phyloP scores from a whole-genome alignment of 2,329 filamentous ascomycete species.

The Colletotrichum tropicale region DNA sequence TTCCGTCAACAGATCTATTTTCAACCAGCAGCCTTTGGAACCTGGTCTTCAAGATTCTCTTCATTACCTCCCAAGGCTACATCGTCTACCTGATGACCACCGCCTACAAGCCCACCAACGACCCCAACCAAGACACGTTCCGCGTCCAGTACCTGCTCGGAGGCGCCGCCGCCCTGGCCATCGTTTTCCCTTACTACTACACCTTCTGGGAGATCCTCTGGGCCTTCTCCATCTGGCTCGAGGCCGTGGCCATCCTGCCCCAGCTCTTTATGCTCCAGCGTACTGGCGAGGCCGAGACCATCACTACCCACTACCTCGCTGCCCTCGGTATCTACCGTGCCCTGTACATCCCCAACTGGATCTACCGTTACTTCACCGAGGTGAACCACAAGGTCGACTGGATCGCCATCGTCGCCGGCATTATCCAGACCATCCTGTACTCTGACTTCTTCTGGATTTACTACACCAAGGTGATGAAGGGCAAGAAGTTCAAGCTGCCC shows the following conservation, averaged over 20 bases:
- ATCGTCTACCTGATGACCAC: slow-evolving; percentile 98
- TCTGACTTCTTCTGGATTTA: slow-evolving; percentile 99
- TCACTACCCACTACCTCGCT: slow-evolving; percentile 97
- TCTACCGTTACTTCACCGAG: slow-evolving; percentile 86
- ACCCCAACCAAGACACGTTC: slow-evolving; percentile 97
- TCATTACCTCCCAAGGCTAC: slow-evolving; percentile 89
- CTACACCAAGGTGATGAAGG: slow-evolving; percentile 93
- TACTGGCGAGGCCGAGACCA: slow-evolving; percentile 98
- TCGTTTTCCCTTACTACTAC: slow-evolving; percentile 88
- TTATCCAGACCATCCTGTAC: slow-evolving; percentile 94
- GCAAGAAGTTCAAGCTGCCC: slow-evolving; percentile 85
- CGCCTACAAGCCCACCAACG: slow-evolving; percentile 96
- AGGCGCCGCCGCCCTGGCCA: slow-evolving; percentile 76
- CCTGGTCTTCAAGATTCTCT: slow-evolving; percentile 93
- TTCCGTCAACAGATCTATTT: slow-evolving; percentile 73
- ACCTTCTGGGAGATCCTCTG: slow-evolving; percentile 85
- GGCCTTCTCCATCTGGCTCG: slow-evolving; percentile 98
- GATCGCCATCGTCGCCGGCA: slow-evolving; percentile 86
- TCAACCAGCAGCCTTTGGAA: slow-evolving; percentile 88
- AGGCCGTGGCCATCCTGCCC: slow-evolving; percentile 93
- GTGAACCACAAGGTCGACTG: slow-evolving; percentile 75
- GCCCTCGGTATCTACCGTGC: slow-evolving; percentile 90
- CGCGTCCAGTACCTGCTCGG: slow-evolving; percentile 92
- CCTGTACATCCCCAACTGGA: slow-evolving; percentile 98
- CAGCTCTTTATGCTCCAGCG: slow-evolving; percentile 98